Base-by-base conservation (phyloP, 1,139 yeast species). In the Yamadazyma atlantica region DNA sequence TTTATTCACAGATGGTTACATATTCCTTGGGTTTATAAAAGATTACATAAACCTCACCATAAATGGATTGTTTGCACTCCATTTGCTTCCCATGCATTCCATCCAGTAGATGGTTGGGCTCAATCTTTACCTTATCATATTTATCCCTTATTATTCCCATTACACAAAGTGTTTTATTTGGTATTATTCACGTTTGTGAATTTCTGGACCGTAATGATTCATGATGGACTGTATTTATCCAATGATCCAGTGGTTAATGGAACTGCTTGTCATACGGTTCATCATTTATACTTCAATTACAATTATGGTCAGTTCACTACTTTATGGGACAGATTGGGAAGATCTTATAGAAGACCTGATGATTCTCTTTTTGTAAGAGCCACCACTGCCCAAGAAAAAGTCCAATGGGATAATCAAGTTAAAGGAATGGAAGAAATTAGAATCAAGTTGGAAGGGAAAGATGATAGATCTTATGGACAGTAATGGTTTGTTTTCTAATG, bases 31-130 rank as follows among this genome's bases (percentile, higher is more conserved):
- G 82, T 92, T 29, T 92, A 92, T 77, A 90, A 85, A 71, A 62
- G 58, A 24, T 69, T 92, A 48, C 98, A 92, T 71, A 92, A 92
- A 69, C 97, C 97, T n/a, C 98, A 92, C 64, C 98, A 92, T 75
- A 94, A 92, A 68, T 92, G 98, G 98, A 82, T 92, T 54, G 97
- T 92, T 36, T 92, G 97, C 48, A 90, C 98, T 3, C 98, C 98
- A 25, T 92, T 85, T 66, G 98, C 98, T 1, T 88, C 96, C 10
- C 97, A 90, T 59, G 97, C 98, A 16, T 92, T 92, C 88, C 97
- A 92, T 64, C 98, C 98, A 11, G 83, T 92, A 38, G 98, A 92
- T 57, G 98, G 98, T 30, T 92, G 85, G 69, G 69, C 80, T 42
- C 98, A 92, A 70, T 85, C 96, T 33, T 59, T 92, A 46, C 96